A percentile compares a stretch with the other conserved stretches of the same genome.
Conservation (phyloP, 768 basidiomycete genomes). For the Tubosaeta sp. region DNA sequence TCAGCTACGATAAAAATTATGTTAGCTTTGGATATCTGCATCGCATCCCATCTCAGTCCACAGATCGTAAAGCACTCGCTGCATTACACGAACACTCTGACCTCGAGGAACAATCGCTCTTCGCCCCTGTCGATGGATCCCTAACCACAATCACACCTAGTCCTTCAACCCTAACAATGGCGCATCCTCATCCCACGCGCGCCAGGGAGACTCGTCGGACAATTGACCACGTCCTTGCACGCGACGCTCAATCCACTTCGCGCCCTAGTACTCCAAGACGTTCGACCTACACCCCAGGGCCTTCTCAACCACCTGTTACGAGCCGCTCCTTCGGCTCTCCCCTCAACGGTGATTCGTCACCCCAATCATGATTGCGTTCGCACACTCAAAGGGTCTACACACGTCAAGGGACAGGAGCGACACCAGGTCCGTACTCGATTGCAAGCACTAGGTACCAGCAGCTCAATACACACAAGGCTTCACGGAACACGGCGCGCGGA, state of each 20-base stretch:
- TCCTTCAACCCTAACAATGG: conserved; percentile 16
- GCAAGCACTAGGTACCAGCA: conserved; percentile 18
- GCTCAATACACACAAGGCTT: conserved; percentile 20
- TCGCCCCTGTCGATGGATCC: conserved; percentile 64
- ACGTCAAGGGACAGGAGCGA: conserved; percentile 30
- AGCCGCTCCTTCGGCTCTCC: conserved; percentile 34
- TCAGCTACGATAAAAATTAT: conserved; percentile 2
- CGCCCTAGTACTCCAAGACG: conserved; percentile 27
- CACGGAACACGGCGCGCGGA: conserved; percentile 6
- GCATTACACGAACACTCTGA: conserved; percentile 51
- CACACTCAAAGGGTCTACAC: conserved; percentile 33
- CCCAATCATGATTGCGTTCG: conserved; percentile 35
- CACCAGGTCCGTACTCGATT: conserved; percentile 19
- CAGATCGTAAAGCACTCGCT: conserved; percentile 53
- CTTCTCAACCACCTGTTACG: conserved; percentile 29
- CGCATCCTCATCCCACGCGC: conserved; percentile 28
- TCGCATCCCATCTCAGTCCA: conserved; percentile 79
- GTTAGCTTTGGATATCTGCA: conserved; percentile 85
- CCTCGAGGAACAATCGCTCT: conserved; percentile 61
- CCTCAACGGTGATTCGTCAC: conserved; percentile 49
- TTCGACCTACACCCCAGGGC: conserved; percentile 24
- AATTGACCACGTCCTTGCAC: conserved; percentile 7
- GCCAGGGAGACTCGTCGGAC: conserved; percentile 18
- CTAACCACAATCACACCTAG: background rate
- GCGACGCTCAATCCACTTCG: conserved; percentile 20